A percentile compares a stretch with the other conserved stretches of the same genome.
Conservation (phyloP, 2,329 filamentous ascomycete genomes). For the Claviceps quebecensis region DNA sequence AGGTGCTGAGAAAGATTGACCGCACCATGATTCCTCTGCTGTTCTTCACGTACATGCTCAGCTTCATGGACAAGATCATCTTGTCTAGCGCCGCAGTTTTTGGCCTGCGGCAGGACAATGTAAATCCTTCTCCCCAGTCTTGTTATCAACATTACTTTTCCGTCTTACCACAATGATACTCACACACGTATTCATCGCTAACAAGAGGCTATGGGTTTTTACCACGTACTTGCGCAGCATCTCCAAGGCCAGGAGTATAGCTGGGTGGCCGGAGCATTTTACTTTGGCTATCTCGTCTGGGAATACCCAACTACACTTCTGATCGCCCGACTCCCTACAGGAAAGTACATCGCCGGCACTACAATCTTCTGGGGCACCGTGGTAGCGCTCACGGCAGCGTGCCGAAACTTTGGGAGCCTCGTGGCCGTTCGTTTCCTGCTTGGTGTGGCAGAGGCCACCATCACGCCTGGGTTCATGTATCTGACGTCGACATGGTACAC, state of each 20-base stretch:
- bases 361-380: constrained; percentile 34
- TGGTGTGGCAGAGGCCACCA: constrained; percentile 38
- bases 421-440: constrained; percentile 37
- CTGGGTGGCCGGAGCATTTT: constrained; percentile 15
- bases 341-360: constrained; percentile 30
- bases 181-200: constrained; percentile 5
- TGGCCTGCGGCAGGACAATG: constrained; percentile 33
- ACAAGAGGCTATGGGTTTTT: neutral
- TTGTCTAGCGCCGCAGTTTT: constrained; percentile 42
- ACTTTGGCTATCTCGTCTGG: constrained; percentile 32
- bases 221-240: constrained; percentile 1
- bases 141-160: neutral
- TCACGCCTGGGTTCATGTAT: constrained; percentile 38
- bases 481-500: constrained; percentile 40
- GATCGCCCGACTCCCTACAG: constrained; percentile 31
- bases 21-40: constrained; percentile 37
- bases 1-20: constrained; percentile 41
- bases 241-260: constrained; percentile 7
- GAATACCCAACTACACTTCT: constrained; percentile 34
- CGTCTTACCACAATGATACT: neutral
- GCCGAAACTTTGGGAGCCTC: constrained; percentile 22
- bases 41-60: constrained; percentile 42
- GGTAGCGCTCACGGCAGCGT: constrained; percentile 28
- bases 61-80: constrained; percentile 47
- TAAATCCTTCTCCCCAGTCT: constrained; percentile 7